Percentiles rank a stretch among this genome's conserved stretches.
Conservation (phyloP, 2,329 filamentous ascomycete species). For the Xenoacremonium recifei region DNA sequence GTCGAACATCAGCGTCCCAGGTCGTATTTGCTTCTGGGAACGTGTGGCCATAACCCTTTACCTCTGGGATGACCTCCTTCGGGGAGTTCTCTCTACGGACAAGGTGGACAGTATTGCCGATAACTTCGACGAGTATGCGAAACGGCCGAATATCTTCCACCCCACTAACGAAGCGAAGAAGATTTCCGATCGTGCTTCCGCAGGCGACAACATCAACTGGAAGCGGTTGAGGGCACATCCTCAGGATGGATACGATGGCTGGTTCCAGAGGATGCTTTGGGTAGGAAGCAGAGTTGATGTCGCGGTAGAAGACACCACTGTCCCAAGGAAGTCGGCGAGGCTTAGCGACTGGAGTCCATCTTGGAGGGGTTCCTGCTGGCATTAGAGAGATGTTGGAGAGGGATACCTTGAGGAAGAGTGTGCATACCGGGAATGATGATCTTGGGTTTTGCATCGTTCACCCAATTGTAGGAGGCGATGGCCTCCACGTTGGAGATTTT, state of each 20-base stretch:
- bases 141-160: slow-evolving; percentile 49
- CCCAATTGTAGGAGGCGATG: slow-evolving; percentile 51
- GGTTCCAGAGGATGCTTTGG: slow-evolving; percentile 51
- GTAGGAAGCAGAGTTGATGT: slow-evolving; percentile 51
- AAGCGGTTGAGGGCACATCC: slow-evolving; percentile 15
- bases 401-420: no score
- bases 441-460: slow-evolving; percentile 37
- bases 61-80: slow-evolving; percentile 50
- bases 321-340: slow-evolving; percentile 29
- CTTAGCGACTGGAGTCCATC: slow-evolving; percentile 16
- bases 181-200: slow-evolving; percentile 58
- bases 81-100: slow-evolving; percentile 61
- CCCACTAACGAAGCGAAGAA: slow-evolving; percentile 54
- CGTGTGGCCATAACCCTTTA: slow-evolving; percentile 62
- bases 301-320: slow-evolving; percentile 49
- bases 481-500: slow-evolving; percentile 37
- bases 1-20: slow-evolving; percentile 54
- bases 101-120: slow-evolving; percentile 60
- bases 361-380: slow-evolving; percentile 19
- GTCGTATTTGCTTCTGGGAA: slow-evolving; percentile 67
- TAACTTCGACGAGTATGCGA: slow-evolving; percentile 55
- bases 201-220: slow-evolving; percentile 60
- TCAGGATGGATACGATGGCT: slow-evolving; percentile 40
- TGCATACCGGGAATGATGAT: slow-evolving; percentile 43
- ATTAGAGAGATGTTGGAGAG: slow-evolving; percentile 8